Conservation (phyloP, 345 rosid species). For the Pistacia integerrima region DNA sequence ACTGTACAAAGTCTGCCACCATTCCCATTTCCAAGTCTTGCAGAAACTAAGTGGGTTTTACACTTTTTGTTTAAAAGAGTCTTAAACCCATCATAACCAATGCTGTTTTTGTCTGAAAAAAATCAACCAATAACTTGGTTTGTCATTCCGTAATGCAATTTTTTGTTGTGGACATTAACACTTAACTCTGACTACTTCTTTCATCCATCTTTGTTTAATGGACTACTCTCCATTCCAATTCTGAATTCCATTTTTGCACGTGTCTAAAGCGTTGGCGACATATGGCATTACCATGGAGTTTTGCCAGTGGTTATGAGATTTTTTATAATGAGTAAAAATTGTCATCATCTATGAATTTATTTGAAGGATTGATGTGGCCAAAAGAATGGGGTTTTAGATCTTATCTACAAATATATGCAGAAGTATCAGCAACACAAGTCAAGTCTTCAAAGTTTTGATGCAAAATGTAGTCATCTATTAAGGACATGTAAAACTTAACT, state of each 20-base stretch:
- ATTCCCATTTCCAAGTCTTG: background rate
- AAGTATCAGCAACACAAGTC: no score
- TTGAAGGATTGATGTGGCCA: no score
- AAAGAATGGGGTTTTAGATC: no score
- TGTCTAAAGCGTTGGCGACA: background rate
- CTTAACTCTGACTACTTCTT: background rate
- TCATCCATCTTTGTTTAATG: constrained; percentile 1
- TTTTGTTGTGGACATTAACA: constrained; percentile 7
- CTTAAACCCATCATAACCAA: background rate
- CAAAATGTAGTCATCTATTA: no score
- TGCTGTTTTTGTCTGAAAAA: background rate
- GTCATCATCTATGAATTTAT: no score
- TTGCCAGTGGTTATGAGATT: background rate
- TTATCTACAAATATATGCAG: no score
- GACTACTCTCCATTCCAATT: constrained; percentile 9
- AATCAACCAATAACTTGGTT: background rate
- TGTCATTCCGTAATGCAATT: background rate
- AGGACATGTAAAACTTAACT: no score
- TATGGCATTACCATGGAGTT: background rate
- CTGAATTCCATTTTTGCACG: constrained; percentile 14
- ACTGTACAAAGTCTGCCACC: background rate
- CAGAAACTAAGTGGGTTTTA: background rate
- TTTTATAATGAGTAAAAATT: no score
- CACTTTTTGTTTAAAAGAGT: background rate
- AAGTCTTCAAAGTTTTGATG: background rate